Base-by-base conservation (phyloP, 352 stramenopile genomes). In the Blastocystis sp. region DNA sequence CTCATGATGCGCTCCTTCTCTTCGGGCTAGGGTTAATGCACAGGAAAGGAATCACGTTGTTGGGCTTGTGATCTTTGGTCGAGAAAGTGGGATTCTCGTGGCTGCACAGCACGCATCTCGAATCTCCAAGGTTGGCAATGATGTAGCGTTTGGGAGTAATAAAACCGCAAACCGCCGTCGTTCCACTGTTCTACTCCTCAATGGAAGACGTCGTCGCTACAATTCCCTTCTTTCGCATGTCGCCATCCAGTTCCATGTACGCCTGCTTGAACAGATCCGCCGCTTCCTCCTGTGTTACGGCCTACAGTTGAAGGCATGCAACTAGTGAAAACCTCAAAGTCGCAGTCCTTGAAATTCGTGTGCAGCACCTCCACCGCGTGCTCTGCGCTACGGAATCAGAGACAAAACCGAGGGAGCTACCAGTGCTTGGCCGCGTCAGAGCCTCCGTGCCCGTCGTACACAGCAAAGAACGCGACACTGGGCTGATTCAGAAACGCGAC, bases 11-110 rank as follows among this genome's bases (percentile, higher is more conserved):
- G 79, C 40, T 38, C 17, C 45, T 90, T 79, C 82, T 92, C 91
- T 28, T 28, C 61, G 48, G 76, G 66, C 64, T 91, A 34, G 19
- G 45, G 45, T n/a, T 52, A 77, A 65, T 11, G 2, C 5, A 11
- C 40, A 48, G 45, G 11, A 7, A 48, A 28, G 41, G 56, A 38
- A 3, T n/a, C 17, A 76, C 66, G 79, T 96, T 94, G 76, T 93
- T 93, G 34, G 94, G 94, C 88, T 97, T 97, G 91, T 96, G 94
- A 89, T 97, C 94, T 59, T 92, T 93, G 23, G 93, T 95, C 91
- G 95, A 94, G 23, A 92, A 91, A 28, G 94, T 76, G 1, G 64
- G 66, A 28, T 88, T 89, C 45, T 88, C 56, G 40, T 60, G 41
- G 23, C 48, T 43, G 28, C 80, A 69, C 19, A 91, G 40, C 48